Base-by-base conservation (phyloP, 2,329 filamentous ascomycete genomes). In the Rhynchosporium graminicola region DNA sequence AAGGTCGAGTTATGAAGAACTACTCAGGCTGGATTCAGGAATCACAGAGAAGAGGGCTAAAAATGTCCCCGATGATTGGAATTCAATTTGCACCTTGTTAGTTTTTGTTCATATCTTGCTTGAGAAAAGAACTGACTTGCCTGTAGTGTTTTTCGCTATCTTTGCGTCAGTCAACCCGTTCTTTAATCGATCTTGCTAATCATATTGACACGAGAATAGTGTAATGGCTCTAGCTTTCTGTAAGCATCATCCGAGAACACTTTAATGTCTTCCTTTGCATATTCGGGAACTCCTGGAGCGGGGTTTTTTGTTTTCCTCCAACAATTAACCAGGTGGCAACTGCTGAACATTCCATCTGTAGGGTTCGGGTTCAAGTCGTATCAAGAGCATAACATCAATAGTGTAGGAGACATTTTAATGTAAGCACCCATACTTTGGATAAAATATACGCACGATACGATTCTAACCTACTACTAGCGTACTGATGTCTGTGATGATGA, bases 141-240 rank as follows among this genome's bases (percentile, higher is more conserved):
- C 26, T n/a, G 36, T 45, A 70, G 72, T 86, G 20, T 73, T 74
- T 64, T 70, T 73, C 59, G 52, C 72, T 45, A 65, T 76, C 29
- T 74, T 73, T 66, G 60, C 63, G 70, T 65, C 60, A 61, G 59
- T 47, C 20, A 20, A 40, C 57, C 1, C 33, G 6, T 15, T 0
- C 28, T 38, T 29, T 4, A 20, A 20, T 20, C 20, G 1, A 20
- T 20, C 7, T 42, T 48, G 36, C 3, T 20, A 36, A 20, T 20
- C 3, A 33, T 40, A 31, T 51, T 63, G 46, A 33, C 68, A 72
- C 56, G 73, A 38, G 12, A 13, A 6, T 43, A 80, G 76, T 2
- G 77, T 80, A 0, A 87, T 87, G 65, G 82, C 80, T 1, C 76
- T 88, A 28, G 77, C 81, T 7, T 89, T 89, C 65, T 88, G 84